phyloP scores from a whole-genome alignment of 2,329 filamentous ascomycete genomes.

The Fusarium sp. region DNA sequence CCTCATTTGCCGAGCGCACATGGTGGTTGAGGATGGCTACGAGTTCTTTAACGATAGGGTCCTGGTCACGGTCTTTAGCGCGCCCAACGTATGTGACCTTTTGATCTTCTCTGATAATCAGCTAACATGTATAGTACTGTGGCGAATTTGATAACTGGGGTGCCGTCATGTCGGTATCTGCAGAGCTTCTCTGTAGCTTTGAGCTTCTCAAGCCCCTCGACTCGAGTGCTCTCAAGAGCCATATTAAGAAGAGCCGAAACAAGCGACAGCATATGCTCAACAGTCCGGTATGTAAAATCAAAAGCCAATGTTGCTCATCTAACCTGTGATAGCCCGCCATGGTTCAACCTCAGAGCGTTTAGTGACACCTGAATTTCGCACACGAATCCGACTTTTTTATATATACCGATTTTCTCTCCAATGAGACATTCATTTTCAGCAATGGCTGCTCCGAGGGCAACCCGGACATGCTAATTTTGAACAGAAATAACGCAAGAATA shows the following conservation, averaged over 20 bases:
- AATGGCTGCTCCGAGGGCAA: conserved; percentile 40
- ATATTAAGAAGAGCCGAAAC: conserved; percentile 98
- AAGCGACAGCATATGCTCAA: conserved; percentile 95
- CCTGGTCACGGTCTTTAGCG: conserved; percentile 95
- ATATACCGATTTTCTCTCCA: conserved; percentile 18
- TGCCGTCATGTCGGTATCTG: conserved; percentile 97
- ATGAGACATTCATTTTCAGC: conserved; percentile 36
- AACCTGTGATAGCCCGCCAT: conserved; percentile 58
- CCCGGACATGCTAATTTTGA: conserved; percentile 34
- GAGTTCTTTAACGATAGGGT: conserved; percentile 98
- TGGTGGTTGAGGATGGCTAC: conserved; percentile 99
- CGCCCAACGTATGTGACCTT: conserved; percentile 82
- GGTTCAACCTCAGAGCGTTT: conserved; percentile 66
- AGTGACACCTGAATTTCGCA: conserved; percentile 35
- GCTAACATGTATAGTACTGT: conserved; percentile 76
- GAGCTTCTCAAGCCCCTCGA: conserved; percentile 96
- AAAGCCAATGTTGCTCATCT: conserved; percentile 2
- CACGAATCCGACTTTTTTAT: conserved; percentile 33
- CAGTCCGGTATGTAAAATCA: conserved; percentile 78
- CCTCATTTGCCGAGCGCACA: conserved; percentile 94
- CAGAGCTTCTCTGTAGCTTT: conserved; percentile 93
- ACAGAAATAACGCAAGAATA: conserved; percentile 32
- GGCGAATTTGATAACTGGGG: conserved; percentile 99
- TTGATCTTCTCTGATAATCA: not conserved
- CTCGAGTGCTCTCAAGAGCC: conserved; percentile 94